phyloP scores from a whole-genome alignment of 768 basidiomycete species.

The Pleurotus eryngii region DNA sequence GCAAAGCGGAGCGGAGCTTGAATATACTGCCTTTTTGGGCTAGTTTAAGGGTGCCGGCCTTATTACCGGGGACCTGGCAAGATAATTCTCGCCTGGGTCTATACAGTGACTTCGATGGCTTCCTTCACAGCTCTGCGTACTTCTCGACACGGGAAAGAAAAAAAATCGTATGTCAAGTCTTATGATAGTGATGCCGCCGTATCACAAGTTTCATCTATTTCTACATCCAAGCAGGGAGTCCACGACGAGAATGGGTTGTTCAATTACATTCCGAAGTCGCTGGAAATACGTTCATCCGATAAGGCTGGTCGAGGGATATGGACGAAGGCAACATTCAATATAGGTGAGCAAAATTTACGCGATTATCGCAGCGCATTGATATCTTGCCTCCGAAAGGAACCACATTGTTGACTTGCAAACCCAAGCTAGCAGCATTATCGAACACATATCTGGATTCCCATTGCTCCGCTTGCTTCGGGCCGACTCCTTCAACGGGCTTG shows the following conservation, averaged over 20 bases:
- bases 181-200: slow-evolving; percentile 17
- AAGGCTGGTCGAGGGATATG: slow-evolving; percentile 46
- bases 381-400: slow-evolving; percentile 43
- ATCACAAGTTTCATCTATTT: slow-evolving; percentile 14
- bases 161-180: slow-evolving; percentile 35
- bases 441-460: slow-evolving; percentile 53
- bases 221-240: slow-evolving; percentile 19
- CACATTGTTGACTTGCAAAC: slow-evolving; percentile 51
- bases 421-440: slow-evolving; percentile 65
- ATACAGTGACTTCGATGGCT: neutral
- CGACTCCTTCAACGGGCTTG: slow-evolving; percentile 35
- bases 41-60: too few species aligned
- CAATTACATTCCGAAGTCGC: slow-evolving; percentile 30
- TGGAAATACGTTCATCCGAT: slow-evolving; percentile 36
- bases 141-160: slow-evolving; percentile 20
- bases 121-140: slow-evolving; percentile 30
- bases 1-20: too few species aligned
- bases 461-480: slow-evolving; percentile 67
- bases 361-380: neutral
- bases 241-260: slow-evolving; percentile 20
- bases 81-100: too few species aligned
- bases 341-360: slow-evolving; percentile 29
- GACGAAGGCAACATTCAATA: slow-evolving; percentile 27
- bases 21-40: too few species aligned
- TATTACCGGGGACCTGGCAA: too few species aligned